A percentile compares a stretch with the other conserved stretches of the same genome.
Evolutionary conservation across 164 flowering plant genomes (phyloP).

Genomic region (Sedum album): DNA sequence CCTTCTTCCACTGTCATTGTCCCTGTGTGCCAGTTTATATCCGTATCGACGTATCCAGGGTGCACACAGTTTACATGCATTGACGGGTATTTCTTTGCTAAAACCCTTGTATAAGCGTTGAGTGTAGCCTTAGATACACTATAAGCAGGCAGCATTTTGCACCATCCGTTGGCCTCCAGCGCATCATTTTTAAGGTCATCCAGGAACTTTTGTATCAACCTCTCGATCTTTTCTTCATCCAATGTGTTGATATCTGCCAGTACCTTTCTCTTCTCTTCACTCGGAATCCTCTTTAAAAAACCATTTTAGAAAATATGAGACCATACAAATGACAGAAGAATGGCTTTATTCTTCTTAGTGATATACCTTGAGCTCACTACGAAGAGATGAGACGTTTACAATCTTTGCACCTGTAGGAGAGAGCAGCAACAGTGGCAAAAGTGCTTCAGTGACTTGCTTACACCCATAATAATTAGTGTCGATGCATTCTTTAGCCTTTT

Average conservation of each 20-base stretch:
- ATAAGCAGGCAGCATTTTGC: slow-evolving; percentile 42
- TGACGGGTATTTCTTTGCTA: slow-evolving; percentile 39
- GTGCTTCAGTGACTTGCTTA: slow-evolving; percentile 40
- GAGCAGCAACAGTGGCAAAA: slow-evolving; percentile 35
- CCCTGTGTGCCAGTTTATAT: slow-evolving; percentile 48
- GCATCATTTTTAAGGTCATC: slow-evolving; percentile 30
- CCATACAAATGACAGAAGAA: background rate
- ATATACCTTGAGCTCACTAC: slow-evolving; percentile 39
- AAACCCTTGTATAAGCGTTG: slow-evolving; percentile 51
- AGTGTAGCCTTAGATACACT: slow-evolving; percentile 48
- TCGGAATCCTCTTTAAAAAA: slow-evolving; percentile 37
- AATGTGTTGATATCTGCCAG: slow-evolving; percentile 33
- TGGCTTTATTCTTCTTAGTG: background rate
- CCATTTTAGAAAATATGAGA: background rate
- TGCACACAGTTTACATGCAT: slow-evolving; percentile 58
- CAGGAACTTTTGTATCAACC: slow-evolving; percentile 27
- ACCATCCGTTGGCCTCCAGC: slow-evolving; percentile 46
- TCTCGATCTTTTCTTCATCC: slow-evolving; percentile 38
- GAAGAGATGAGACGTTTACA: slow-evolving; percentile 46
- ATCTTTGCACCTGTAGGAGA: slow-evolving; percentile 39
- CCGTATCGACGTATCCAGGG: slow-evolving; percentile 54
- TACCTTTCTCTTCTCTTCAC: slow-evolving; percentile 29
- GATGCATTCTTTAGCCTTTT: slow-evolving; percentile 41
- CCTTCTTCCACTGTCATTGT: slow-evolving; percentile 42
- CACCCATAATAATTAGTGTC: slow-evolving; percentile 47